phyloP scores from a whole-genome alignment of 208 protist species.

The Leishmania major region DNA sequence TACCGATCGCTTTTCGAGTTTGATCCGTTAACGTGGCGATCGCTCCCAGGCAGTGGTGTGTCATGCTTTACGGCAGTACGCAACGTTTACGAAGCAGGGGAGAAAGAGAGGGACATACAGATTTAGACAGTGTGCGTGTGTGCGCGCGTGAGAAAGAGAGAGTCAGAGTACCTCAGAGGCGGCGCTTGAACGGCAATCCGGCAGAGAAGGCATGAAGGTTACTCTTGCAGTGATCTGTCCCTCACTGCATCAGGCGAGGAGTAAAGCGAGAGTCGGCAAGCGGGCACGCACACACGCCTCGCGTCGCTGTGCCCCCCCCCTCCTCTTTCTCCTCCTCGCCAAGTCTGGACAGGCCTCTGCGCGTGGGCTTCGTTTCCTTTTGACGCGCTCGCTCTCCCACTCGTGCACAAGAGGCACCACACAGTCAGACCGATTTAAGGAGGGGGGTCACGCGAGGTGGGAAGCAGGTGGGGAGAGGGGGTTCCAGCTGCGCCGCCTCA shows the following conservation, averaged over 20 bases:
- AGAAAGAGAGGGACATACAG: background rate
- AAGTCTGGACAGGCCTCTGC: background rate
- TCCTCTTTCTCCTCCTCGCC: background rate
- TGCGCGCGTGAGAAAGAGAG: background rate
- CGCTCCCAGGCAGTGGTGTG: background rate
- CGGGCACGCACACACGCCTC: background rate
- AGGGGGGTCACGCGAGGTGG: background rate
- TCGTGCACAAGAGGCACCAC: background rate
- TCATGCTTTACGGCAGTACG: background rate
- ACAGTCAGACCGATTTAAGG: background rate
- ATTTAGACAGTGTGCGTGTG: background rate
- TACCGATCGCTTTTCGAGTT: background rate
- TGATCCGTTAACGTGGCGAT: background rate
- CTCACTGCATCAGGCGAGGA: background rate
- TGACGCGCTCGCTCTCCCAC: background rate
- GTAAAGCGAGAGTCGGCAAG: background rate
- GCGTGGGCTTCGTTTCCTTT: background rate
- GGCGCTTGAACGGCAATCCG: background rate
- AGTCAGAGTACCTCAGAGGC: background rate
- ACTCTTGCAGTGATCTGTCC: background rate
- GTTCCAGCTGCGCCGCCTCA: background rate
- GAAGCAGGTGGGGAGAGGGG: background rate
- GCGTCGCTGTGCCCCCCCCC: background rate
- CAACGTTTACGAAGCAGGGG: background rate
- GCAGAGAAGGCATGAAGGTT: background rate